Percentiles rank a stretch among this genome's conserved stretches.
phyloP scores from a whole-genome alignment of 441 rosid species.

The Viola pubescens region DNA sequence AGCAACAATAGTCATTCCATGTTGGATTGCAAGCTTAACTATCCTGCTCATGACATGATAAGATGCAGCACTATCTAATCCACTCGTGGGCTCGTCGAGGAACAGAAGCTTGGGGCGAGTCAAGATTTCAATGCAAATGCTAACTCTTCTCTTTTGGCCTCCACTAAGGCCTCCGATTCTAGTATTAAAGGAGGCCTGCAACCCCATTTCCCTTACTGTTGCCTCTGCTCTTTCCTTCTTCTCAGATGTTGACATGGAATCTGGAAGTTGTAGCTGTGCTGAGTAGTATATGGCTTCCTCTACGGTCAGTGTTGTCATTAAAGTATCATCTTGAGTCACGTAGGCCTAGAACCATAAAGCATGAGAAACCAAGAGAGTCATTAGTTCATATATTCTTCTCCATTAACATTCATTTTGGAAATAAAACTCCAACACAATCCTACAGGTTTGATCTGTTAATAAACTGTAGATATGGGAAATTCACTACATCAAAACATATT shows the following conservation, averaged over 20 bases:
- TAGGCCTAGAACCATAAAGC: conserved; percentile 27
- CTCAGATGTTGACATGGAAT: conserved; percentile 34
- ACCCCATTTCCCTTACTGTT: conserved; percentile 44
- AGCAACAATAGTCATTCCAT: conserved; percentile 31
- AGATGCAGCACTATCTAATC: conserved; percentile 51
- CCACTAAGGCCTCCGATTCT: conserved; percentile 49
- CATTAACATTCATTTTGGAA: neutral
- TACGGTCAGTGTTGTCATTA: conserved; percentile 26
- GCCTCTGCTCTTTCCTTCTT: conserved; percentile 38
- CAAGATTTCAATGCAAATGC: conserved; percentile 44
- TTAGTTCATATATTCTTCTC: neutral
- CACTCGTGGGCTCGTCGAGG: conserved; percentile 49
- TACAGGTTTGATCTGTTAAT: neutral
- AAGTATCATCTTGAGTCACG: conserved; percentile 44
- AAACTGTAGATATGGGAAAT: no score
- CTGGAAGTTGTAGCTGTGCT: conserved; percentile 39
- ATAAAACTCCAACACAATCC: neutral
- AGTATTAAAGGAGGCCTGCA: conserved; percentile 30
- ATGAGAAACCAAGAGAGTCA: neutral
- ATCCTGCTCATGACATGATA: conserved; percentile 40
- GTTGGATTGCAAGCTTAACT: conserved; percentile 25
- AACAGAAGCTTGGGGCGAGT: conserved; percentile 39
- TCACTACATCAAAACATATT: no score
- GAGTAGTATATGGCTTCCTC: conserved; percentile 42
- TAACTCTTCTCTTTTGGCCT: conserved; percentile 44